These are phyloP conservation scores for Syncephalastrum sp. DNA, from an alignment of 371 early-diverging fungal genomes.

Conservation along the genomic window DNA sequence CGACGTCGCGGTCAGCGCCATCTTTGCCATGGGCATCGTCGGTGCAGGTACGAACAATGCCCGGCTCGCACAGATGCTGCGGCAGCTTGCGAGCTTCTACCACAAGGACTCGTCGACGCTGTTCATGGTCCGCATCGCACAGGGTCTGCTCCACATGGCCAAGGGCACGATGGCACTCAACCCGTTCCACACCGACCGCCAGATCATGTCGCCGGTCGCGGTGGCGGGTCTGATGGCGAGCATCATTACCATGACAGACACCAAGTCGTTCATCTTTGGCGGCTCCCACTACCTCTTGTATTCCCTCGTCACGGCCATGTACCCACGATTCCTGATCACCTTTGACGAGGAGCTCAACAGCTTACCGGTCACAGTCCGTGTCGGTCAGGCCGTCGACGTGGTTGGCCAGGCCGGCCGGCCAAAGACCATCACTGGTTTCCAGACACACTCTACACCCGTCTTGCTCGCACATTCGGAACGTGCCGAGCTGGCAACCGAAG, in stretches of 20 bases:
- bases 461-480: constrained; percentile 94
- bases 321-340: constrained; percentile 97
- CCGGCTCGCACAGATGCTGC: constrained; percentile 94
- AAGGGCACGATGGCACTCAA: constrained; percentile 97
- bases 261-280: constrained; percentile 83
- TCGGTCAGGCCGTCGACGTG: constrained; percentile 98
- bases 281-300: constrained; percentile 93
- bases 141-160: constrained; percentile 97
- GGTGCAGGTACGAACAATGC: constrained; percentile 99
- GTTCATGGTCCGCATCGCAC: constrained; percentile 96
- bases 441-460: constrained; percentile 98
- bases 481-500: constrained; percentile 97
- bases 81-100: constrained; percentile 96
- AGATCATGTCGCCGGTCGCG: constrained; percentile 89
- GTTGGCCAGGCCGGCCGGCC: constrained; percentile 99
- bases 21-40: constrained; percentile 98
- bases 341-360: constrained; percentile 83
- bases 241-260: constrained; percentile 87
- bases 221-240: constrained; percentile 86
- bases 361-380: constrained; percentile 86
- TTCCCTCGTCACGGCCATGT: constrained; percentile 90
- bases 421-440: constrained; percentile 98
- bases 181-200: constrained; percentile 91
- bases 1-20: constrained; percentile 93
- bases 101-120: constrained; percentile 92